Evolutionary conservation across 2,329 filamentous ascomycete species (phyloP).

Genomic region (Shiraia bambusicola): DNA sequence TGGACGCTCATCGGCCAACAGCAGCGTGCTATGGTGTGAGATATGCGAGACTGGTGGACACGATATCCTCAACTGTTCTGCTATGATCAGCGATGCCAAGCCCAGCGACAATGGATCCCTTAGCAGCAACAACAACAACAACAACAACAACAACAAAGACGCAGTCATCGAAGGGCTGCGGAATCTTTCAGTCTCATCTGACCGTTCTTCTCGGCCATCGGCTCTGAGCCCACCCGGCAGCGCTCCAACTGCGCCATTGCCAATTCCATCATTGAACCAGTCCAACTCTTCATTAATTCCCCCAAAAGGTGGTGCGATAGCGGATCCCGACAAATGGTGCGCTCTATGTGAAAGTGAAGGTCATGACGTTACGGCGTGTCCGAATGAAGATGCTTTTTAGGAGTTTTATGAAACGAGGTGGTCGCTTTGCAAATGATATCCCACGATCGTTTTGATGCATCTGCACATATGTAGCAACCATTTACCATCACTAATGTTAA

Average conservation of each 20-base stretch:
- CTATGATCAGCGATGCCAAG: slow-evolving; percentile 66
- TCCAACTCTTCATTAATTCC: slow-evolving; percentile 36
- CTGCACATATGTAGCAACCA: slow-evolving; percentile 2
- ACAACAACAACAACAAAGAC: slow-evolving; percentile 33
- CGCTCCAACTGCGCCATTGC: slow-evolving; percentile 39
- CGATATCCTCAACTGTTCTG: slow-evolving; percentile 91
- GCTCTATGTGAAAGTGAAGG: slow-evolving; percentile 94
- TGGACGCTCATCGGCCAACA: slow-evolving; percentile 61
- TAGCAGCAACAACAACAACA: too few species aligned
- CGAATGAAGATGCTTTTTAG: slow-evolving; percentile 75
- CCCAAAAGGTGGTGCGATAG: slow-evolving; percentile 35
- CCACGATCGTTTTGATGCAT: slow-evolving; percentile 2
- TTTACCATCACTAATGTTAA: slow-evolving; percentile 1
- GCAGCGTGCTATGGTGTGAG: slow-evolving; percentile 80
- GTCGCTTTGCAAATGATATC: slow-evolving; percentile 9
- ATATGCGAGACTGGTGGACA: slow-evolving; percentile 91
- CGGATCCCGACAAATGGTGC: slow-evolving; percentile 88
- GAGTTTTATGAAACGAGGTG: neutral
- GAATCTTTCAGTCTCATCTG: slow-evolving; percentile 38
- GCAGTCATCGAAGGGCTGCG: slow-evolving; percentile 36
- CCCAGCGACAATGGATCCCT: slow-evolving; percentile 24
- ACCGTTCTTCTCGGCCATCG: slow-evolving; percentile 25
- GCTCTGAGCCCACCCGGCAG: slow-evolving; percentile 37
- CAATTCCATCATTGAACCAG: slow-evolving; percentile 34
- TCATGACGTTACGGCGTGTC: slow-evolving; percentile 93